Percentiles rank a stretch among this genome's conserved stretches.
These are phyloP conservation scores for Botrytis deweyae DNA, from an alignment of 2,329 filamentous ascomycete species.

Conservation along the genomic window DNA sequence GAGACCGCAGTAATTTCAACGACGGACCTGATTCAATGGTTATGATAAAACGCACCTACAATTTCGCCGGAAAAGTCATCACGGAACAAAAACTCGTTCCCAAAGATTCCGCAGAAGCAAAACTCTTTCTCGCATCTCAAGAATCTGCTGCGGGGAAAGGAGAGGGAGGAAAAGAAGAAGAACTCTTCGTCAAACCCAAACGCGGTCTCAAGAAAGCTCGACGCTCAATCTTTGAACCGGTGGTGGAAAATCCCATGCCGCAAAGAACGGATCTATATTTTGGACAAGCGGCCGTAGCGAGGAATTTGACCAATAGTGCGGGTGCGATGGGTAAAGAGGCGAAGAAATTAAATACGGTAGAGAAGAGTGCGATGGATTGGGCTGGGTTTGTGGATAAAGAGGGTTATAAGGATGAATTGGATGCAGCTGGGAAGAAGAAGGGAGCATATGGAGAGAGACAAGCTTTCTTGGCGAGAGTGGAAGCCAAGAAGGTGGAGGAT, in stretches of 20 bases:
- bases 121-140: conserved; percentile 58
- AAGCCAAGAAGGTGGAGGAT: conserved; percentile 61
- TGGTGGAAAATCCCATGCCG: conserved; percentile 43
- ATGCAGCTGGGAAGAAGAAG: conserved; percentile 63
- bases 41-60: conserved; percentile 69
- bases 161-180: conserved; percentile 4
- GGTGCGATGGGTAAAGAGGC: conserved; percentile 49
- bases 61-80: conserved; percentile 71
- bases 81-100: conserved; percentile 70
- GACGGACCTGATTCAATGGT: conserved; percentile 46
- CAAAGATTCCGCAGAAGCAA: conserved; percentile 64
- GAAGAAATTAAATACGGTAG: conserved; percentile 69
- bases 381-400: conserved; percentile 70
- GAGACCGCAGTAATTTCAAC: conserved; percentile 30
- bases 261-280: conserved; percentile 59
- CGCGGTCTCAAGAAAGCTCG: conserved; percentile 41
- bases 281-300: conserved; percentile 44
- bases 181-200: conserved; percentile 32
- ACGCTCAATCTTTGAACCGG: conserved; percentile 62
- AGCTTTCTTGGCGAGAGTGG: conserved; percentile 65
- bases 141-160: conserved; percentile 25
- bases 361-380: conserved; percentile 74
- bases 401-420: conserved; percentile 67
- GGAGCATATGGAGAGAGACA: conserved; percentile 61
- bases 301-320: conserved; percentile 38